Conservation (phyloP, 1,284 basidiomycete species). For the Fomitopsis pinicola region DNA sequence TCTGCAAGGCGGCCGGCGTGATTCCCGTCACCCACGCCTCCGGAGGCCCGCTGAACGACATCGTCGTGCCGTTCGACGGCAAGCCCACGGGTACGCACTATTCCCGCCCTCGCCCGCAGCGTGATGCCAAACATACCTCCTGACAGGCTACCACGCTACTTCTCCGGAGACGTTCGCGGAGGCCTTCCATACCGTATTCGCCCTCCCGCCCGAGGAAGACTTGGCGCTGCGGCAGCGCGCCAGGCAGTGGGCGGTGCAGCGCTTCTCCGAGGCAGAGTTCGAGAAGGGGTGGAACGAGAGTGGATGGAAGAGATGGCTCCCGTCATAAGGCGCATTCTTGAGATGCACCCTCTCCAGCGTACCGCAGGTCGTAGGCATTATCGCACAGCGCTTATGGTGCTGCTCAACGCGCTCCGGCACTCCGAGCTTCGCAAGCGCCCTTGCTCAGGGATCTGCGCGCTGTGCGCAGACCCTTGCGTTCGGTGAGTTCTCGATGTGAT, state of each 20-base stretch:
- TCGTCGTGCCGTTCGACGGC: constrained; percentile 77
- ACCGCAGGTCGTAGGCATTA: not conserved
- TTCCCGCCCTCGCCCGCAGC: not conserved
- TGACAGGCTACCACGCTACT: constrained; percentile 78
- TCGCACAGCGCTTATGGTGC: not conserved
- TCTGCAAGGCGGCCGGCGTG: constrained; percentile 80
- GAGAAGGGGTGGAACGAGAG: constrained; percentile 68
- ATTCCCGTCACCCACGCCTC: constrained; percentile 93
- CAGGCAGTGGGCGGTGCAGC: constrained; percentile 61
- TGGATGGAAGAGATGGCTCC: constrained; percentile 47
- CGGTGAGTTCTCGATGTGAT: not conserved
- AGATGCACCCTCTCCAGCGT: no score
- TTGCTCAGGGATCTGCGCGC: not conserved
- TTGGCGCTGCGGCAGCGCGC: constrained; percentile 65
- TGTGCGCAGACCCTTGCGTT: not conserved
- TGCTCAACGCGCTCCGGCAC: no score
- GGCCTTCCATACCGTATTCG: constrained; percentile 64
- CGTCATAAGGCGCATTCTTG: not conserved
- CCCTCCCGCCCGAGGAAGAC: constrained; percentile 52
- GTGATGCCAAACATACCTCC: not conserved
- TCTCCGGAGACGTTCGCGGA: constrained; percentile 67
- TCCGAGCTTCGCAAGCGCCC: no score
- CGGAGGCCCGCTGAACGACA: constrained; percentile 89
- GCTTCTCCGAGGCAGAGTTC: constrained; percentile 78
- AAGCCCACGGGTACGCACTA: constrained; percentile 57